Percentiles rank a stretch among this genome's conserved stretches.
Evolutionary conservation across 2,329 filamentous ascomycete genomes (phyloP).

Genomic region (Scopulariopsis brevicaulis): DNA sequence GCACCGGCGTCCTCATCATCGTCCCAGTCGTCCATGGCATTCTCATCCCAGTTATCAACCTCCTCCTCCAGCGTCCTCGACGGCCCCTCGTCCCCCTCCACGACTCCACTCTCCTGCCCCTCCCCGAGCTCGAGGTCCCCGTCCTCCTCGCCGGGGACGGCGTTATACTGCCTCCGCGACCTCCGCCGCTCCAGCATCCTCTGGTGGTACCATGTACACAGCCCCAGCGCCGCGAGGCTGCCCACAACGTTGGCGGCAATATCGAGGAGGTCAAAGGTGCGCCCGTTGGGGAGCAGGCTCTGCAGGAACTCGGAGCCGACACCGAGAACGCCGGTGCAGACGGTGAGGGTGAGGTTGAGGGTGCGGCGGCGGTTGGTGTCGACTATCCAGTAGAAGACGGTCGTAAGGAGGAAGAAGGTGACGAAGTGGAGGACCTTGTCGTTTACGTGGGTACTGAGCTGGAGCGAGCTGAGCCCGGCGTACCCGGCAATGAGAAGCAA

Average conservation of each 20-base stretch:
- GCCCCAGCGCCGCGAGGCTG: conserved; percentile 55
- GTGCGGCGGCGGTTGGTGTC: conserved; percentile 81
- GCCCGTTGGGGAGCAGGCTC: conserved; percentile 61
- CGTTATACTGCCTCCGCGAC: conserved; percentile 58
- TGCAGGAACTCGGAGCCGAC: conserved; percentile 69
- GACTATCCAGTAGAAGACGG: conserved; percentile 91
- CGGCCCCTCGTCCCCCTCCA: conserved; percentile 18
- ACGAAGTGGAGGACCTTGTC: conserved; percentile 83
- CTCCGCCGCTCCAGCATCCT: conserved; percentile 88
- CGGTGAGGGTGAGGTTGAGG: conserved; percentile 69
- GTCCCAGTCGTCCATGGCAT: conserved; percentile 49
- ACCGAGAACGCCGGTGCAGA: conserved; percentile 63
- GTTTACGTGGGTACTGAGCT: conserved; percentile 51
- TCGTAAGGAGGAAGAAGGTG: conserved; percentile 82
- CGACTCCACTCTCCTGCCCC: conserved; percentile 57
- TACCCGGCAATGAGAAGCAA: conserved; percentile 70
- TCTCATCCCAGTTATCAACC: conserved; percentile 91
- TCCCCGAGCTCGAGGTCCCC: conserved; percentile 70
- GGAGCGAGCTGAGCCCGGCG: conserved; percentile 60
- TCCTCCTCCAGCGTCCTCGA: conserved; percentile 57
- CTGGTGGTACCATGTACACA: conserved; percentile 88
- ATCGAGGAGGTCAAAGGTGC: conserved; percentile 67
- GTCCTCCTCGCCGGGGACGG: conserved; percentile 50
- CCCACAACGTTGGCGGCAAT: conserved; percentile 82
- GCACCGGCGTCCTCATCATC: conserved; percentile 27